These are phyloP conservation scores for Glutinoglossum americanum DNA, from an alignment of 495 filamentous ascomycete species.

Conservation along the genomic window DNA sequence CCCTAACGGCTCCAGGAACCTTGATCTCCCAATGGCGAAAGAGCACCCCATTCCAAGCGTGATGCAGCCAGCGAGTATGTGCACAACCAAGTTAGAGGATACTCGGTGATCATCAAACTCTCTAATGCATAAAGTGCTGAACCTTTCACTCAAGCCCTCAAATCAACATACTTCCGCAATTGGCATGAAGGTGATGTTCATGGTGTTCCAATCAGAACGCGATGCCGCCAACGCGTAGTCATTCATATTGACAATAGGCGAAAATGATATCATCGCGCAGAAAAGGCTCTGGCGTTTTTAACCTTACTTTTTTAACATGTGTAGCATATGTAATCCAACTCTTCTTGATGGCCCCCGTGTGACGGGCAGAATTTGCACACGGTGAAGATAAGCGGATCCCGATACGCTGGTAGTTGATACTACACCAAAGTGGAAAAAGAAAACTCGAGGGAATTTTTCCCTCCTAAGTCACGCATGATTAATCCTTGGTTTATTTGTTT, in stretches of 20 bases:
- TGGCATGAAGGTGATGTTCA: neutral
- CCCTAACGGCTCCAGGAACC: neutral
- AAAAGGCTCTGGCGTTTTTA: neutral
- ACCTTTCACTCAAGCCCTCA: neutral
- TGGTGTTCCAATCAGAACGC: neutral
- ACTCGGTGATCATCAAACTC: neutral
- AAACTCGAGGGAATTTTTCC: neutral
- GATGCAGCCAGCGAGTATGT: neutral
- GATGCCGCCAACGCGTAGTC: too few relatives aligned
- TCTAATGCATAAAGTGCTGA: neutral
- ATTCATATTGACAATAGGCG: neutral
- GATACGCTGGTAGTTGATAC: neutral
- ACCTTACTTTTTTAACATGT: neutral
- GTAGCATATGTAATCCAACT: neutral
- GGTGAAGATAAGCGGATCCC: neutral
- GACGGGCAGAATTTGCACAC: neutral
- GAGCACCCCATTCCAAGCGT: neutral
- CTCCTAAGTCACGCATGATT: neutral
- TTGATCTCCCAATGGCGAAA: neutral
- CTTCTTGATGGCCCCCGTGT: neutral
- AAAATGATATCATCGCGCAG: neutral
- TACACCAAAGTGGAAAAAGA: neutral
- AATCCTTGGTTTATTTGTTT: conserved; percentile 3
- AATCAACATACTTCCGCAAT: neutral
- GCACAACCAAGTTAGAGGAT: neutral